Evolutionary conservation across 768 basidiomycete species (phyloP), one percentile per base, ranked within the genome.

Genomic region (Lyophyllum decastes): DNA sequence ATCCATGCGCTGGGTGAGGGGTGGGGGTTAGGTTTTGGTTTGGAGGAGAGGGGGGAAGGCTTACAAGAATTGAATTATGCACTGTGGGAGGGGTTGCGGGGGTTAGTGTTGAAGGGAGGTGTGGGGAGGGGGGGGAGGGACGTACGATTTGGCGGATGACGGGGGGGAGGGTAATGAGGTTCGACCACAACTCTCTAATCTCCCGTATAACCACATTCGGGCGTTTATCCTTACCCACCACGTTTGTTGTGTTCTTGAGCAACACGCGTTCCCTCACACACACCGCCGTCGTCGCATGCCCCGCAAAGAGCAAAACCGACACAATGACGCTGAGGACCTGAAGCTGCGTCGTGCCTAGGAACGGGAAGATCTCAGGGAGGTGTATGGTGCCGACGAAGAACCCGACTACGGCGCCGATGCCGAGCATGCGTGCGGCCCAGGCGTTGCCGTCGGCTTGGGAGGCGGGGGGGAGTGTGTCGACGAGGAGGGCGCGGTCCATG

Each of bases 401-500:
- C 0, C 94, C 95, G 1, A 86, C 76, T 0, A 96, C 88, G 54
- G 90, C 87, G 11, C 95, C 95, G 25, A 95, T 66, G 1, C 92
- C 92, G 45, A 90, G 75, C 93, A 97, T 95, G n/a, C 90, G 78
- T 0, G 92, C 93, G 0, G 94, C 95, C 95, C 95, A 98, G 0
- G 95, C 95, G 67, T 95, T 97, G 0, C 91, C 95, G 9, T 82
- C 76, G 6, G 94, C 86, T 70, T 98, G 95, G 24, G 84, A 77
- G 1, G 81, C 68, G 0, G 89, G 75, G 0, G 94, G 88, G 4
- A 96, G 71, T 0, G 83, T 90, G 68, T 98, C 95, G 0, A 98
- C 92, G 8, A 98, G 77, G 10, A 97, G 81, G 0, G 95, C 92
- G 48, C 95, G 90, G 69, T 97, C 94, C 19, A 94, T 85, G 0